Percentiles rank a stretch among this genome's conserved stretches.
These are phyloP conservation scores for Gossypium schwendimanii DNA, from an alignment of 441 rosid species.

Conservation along the genomic window DNA sequence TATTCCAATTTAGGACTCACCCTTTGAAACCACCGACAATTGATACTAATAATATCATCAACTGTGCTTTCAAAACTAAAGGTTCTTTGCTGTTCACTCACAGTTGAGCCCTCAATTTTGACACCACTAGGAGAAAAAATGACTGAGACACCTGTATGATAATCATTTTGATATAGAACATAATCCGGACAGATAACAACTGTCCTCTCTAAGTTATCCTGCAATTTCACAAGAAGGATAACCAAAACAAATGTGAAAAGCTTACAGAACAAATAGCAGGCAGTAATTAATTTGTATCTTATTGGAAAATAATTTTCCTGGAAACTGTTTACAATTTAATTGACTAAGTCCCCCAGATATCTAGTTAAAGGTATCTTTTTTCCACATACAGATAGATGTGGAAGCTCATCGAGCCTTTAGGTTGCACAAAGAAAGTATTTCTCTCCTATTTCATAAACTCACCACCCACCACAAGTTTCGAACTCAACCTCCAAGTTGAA, in stretches of 20 bases:
- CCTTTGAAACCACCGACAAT: constrained; percentile 53
- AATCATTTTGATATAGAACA: constrained; percentile 40
- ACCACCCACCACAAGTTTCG: neutral
- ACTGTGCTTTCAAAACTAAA: constrained; percentile 47
- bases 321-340: neutral
- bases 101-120: constrained; percentile 38
- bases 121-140: constrained; percentile 53
- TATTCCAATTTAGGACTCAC: constrained; percentile 37
- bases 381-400: neutral
- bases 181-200: constrained; percentile 56
- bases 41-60: constrained; percentile 63
- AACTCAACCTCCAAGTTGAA: constrained; percentile 2
- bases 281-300: neutral
- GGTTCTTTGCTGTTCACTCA: constrained; percentile 32
- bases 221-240: constrained; percentile 25
- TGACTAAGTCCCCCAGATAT: neutral
- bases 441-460: neutral
- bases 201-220: constrained; percentile 41
- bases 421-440: neutral
- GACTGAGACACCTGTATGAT: constrained; percentile 39
- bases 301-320: neutral
- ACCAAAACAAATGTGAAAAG: constrained; percentile 10
- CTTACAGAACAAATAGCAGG: constrained; percentile 3
- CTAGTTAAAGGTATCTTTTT: neutral
- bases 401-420: neutral